Percentiles rank a stretch among this genome's conserved stretches.
Conservation (phyloP, 768 basidiomycete genomes). For the Boletus subcaerulescens region DNA sequence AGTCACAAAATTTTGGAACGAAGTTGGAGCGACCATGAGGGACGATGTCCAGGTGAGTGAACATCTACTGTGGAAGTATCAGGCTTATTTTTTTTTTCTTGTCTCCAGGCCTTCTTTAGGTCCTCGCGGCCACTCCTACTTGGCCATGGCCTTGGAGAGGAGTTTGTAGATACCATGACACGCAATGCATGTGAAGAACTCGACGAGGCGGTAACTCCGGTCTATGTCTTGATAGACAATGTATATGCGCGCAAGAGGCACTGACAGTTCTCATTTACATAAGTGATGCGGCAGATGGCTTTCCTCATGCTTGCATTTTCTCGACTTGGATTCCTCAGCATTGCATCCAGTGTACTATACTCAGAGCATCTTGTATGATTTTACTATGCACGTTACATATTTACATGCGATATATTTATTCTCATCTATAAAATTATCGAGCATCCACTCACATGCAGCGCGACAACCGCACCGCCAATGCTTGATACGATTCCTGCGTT, state of each 20-base stretch:
- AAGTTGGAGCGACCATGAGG: conserved; percentile 45
- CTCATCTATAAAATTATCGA: conserved; percentile 1
- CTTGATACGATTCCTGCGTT: neutral
- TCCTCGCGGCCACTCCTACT: conserved; percentile 68
- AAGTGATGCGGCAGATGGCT: neutral
- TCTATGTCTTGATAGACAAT: conserved; percentile 56
- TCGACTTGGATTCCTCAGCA: conserved; percentile 9
- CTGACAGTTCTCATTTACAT: conserved; percentile 10
- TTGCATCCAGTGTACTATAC: conserved; percentile 23
- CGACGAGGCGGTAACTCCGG: conserved; percentile 40
- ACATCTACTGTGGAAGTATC: neutral
- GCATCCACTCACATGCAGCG: neutral
- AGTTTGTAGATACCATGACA: conserved; percentile 54
- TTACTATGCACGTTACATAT: conserved; percentile 11
- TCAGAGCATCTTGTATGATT: conserved; percentile 18
- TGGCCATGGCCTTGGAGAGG: conserved; percentile 54
- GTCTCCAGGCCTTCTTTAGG: conserved; percentile 55
- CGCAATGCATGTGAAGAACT: conserved; percentile 51
- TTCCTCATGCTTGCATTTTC: neutral
- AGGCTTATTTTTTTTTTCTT: neutral
- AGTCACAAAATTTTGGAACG: conserved; percentile 35
- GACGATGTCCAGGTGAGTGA: conserved; percentile 56
- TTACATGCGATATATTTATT: neutral
- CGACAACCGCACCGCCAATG: neutral
- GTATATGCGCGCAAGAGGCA: conserved; percentile 49